phyloP scores from a whole-genome alignment of 257 asterid genomes.

The Solanum raphanifolium region DNA sequence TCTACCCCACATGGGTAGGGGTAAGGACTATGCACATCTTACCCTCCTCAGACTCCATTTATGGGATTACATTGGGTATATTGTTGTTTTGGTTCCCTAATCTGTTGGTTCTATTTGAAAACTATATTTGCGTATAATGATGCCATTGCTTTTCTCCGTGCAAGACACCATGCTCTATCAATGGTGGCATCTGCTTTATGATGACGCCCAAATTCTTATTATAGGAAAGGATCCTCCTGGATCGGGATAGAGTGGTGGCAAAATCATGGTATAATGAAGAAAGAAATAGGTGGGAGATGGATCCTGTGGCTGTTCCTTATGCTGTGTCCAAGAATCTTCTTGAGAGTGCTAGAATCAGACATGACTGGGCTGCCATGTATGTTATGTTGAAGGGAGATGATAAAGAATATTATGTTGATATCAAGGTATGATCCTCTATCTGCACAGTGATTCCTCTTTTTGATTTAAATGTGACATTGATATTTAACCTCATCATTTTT shows the following conservation, averaged over 20 bases:
- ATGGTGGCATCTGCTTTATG: background rate
- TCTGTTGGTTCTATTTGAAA: background rate
- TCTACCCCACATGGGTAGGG: too few species aligned
- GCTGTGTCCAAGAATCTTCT: constrained; percentile 80
- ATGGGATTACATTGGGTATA: background rate
- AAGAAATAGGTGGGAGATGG: constrained; percentile 85
- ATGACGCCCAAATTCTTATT: constrained; percentile 2
- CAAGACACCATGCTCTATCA: background rate
- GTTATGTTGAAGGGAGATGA: constrained; percentile 75
- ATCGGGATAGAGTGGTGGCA: constrained; percentile 86
- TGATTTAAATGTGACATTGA: background rate
- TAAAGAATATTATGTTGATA: constrained; percentile 68
- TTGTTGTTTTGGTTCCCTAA: background rate
- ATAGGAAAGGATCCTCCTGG: constrained; percentile 70
- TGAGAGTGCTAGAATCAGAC: constrained; percentile 88
- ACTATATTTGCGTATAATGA: background rate
- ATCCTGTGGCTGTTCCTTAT: constrained; percentile 88
- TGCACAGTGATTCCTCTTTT: constrained; percentile 1
- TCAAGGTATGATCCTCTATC: constrained; percentile 43
- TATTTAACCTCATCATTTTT: constrained; percentile 9
- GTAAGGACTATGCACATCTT: background rate
- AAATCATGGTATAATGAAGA: constrained; percentile 85
- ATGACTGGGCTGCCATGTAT: constrained; percentile 89
- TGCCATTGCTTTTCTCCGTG: background rate
- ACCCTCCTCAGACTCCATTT: background rate